Conservation (phyloP, 768 basidiomycete genomes). For the Suillus subalutaceus region DNA sequence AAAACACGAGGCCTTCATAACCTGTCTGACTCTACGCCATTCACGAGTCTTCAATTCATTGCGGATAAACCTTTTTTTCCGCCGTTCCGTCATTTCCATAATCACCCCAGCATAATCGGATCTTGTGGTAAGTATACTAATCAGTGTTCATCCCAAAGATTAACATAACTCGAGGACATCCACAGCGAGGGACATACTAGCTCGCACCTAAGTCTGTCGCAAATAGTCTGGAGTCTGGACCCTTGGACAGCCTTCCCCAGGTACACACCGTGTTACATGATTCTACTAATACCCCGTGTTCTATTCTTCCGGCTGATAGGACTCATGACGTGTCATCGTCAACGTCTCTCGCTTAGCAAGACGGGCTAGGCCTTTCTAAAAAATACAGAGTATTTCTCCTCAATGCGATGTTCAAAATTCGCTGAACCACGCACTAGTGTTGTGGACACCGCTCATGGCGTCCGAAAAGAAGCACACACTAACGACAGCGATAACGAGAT, state of each 20-base stretch:
- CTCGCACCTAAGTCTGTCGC: no score
- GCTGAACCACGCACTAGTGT: neutral
- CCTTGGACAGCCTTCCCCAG: conserved; percentile 1
- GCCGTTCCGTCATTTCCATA: neutral
- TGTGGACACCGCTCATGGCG: neutral
- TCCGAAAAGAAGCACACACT: conserved; percentile 2
- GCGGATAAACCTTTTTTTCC: conserved; percentile 2
- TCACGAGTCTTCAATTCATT: neutral
- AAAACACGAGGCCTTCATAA: conserved; percentile 6
- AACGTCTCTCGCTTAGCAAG: neutral
- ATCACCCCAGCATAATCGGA: neutral
- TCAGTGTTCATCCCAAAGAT: no score
- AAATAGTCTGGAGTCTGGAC: neutral
- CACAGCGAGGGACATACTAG: neutral
- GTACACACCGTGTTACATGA: neutral
- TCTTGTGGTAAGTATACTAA: neutral
- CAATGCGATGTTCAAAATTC: neutral
- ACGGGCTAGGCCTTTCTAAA: neutral
- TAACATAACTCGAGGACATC: neutral
- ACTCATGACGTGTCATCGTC: neutral
- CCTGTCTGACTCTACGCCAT: neutral
- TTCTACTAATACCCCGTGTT: neutral
- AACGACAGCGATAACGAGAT: conserved; percentile 1
- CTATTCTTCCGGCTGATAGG: no score
- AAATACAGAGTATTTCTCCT: no score